These are phyloP conservation scores for Starmera stellimalicola DNA, from an alignment of 1,139 yeast species.

Conservation along the genomic window DNA sequence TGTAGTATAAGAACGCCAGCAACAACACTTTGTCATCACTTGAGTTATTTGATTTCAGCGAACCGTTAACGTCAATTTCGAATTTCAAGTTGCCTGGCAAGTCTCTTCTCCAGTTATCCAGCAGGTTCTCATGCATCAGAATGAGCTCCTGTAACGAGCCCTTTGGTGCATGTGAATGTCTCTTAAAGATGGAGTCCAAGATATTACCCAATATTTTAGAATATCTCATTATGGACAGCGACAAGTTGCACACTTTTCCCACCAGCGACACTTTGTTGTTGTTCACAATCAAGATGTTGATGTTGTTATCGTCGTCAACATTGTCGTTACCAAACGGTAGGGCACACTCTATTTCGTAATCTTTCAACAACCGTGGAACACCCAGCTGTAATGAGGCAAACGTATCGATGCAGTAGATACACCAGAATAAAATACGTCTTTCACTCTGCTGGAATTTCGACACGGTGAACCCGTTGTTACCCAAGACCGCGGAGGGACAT, in stretches of 20 bases:
- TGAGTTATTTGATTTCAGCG: conserved; percentile 31
- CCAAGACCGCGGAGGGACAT: conserved; percentile 77
- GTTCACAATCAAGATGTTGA: conserved; percentile 48
- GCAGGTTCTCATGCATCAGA: conserved; percentile 50
- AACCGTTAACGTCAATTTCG: conserved; percentile 60
- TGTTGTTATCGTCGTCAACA: conserved; percentile 32
- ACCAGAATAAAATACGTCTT: conserved; percentile 78
- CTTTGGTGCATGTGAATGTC: conserved; percentile 30
- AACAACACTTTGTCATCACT: conserved; percentile 45
- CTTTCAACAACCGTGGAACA: conserved; percentile 71
- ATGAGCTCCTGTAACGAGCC: conserved; percentile 29
- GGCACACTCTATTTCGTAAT: conserved; percentile 79
- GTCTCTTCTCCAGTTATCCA: conserved; percentile 74
- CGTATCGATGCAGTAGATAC: conserved; percentile 67
- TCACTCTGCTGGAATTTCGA: conserved; percentile 67
- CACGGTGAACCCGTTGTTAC: conserved; percentile 45
- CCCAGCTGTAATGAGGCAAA: conserved; percentile 73
- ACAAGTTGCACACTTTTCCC: conserved; percentile 57
- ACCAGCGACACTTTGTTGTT: conserved; percentile 50
- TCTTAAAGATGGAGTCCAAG: conserved; percentile 54
- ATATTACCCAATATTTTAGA: conserved; percentile 68
- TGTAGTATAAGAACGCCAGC: conserved; percentile 60
- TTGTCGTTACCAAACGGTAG: conserved; percentile 62
- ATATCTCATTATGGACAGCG: conserved; percentile 59
- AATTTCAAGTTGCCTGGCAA: conserved; percentile 55